Conservation (phyloP, 805 yeast species). For the Candida lessepsii region DNA sequence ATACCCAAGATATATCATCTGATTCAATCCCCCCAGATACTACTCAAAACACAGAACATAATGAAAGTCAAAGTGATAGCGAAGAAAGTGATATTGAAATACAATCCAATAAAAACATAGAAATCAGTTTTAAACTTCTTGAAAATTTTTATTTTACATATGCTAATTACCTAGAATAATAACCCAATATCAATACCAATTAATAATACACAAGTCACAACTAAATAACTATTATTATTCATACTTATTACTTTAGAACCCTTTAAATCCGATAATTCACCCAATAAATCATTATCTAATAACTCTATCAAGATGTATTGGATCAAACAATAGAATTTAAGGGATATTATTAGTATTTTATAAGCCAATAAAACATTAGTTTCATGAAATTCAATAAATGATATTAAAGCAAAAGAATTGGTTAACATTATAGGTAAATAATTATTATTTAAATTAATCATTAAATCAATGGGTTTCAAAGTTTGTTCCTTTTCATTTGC, state of each 20-base stretch:
- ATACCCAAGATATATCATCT: too few species aligned
- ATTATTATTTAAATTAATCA: constrained; percentile 32
- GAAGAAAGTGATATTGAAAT: not conserved
- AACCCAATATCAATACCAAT: constrained; percentile 5
- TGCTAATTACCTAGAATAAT: constrained; percentile 10
- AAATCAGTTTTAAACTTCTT: constrained; percentile 4
- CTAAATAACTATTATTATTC: constrained; percentile 7
- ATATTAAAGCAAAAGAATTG: constrained; percentile 31
- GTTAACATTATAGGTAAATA: constrained; percentile 35
- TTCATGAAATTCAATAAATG: constrained; percentile 5
- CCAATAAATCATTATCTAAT: not conserved
- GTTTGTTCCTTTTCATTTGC: not conserved
- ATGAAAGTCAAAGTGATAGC: too few species aligned
- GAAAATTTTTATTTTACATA: constrained; percentile 9
- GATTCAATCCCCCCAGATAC: too few species aligned
- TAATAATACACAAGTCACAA: constrained; percentile 4
- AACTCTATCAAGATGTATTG: constrained; percentile 32
- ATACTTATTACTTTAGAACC: not conserved
- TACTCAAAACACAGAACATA: too few species aligned
- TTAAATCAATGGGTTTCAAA: constrained; percentile 7
- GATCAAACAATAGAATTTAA: constrained; percentile 35
- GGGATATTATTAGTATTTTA: constrained; percentile 21
- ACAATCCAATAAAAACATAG: too few species aligned
- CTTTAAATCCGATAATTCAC: constrained; percentile 5
- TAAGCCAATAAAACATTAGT: constrained; percentile 14